Percentiles rank a stretch among this genome's conserved stretches.
phyloP scores from a whole-genome alignment of 805 yeast species.

The Lachancea lanzarotensis region DNA sequence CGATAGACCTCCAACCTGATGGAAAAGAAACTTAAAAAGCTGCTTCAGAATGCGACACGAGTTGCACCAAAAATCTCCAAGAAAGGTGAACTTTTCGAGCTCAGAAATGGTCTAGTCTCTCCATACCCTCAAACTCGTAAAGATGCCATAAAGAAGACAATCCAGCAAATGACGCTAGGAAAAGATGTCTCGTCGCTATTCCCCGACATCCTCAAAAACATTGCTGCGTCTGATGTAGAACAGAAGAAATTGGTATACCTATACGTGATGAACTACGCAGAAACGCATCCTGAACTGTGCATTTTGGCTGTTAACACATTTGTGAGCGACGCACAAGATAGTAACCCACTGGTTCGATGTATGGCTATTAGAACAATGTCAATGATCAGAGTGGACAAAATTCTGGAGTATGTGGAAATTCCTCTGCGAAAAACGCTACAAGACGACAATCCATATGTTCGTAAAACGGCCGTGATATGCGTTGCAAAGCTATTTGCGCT shows the following conservation, averaged over 20 bases:
- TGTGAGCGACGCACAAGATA: constrained; percentile 90
- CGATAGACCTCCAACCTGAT: constrained; percentile 6
- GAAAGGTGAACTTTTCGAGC: constrained; percentile 79
- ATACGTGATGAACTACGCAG: constrained; percentile 95
- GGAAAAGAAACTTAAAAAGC: constrained; percentile 32
- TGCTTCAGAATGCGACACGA: constrained; percentile 31
- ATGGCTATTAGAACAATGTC: constrained; percentile 99
- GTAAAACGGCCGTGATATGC: constrained; percentile 96
- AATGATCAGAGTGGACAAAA: constrained; percentile 89
- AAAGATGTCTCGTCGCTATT: constrained; percentile 91
- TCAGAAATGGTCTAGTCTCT: constrained; percentile 83
- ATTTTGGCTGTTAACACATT: constrained; percentile 95
- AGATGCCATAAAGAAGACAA: constrained; percentile 94
- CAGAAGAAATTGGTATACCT: constrained; percentile 94
- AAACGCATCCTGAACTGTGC: constrained; percentile 90
- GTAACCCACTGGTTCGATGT: constrained; percentile 92
- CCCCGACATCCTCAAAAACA: constrained; percentile 93
- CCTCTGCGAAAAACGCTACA: constrained; percentile 78
- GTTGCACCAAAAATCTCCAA: constrained; percentile 34
- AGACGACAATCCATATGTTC: constrained; percentile 94
- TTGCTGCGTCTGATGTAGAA: constrained; percentile 93
- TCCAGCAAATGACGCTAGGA: constrained; percentile 97
- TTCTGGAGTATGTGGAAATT: constrained; percentile 89
- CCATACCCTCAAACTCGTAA: constrained; percentile 92
- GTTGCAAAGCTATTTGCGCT: constrained; percentile 92